Percentiles rank a stretch among this genome's conserved stretches.
Conservation (phyloP, 2,329 filamentous ascomycete species). For the Decorospora gaudefroyi region DNA sequence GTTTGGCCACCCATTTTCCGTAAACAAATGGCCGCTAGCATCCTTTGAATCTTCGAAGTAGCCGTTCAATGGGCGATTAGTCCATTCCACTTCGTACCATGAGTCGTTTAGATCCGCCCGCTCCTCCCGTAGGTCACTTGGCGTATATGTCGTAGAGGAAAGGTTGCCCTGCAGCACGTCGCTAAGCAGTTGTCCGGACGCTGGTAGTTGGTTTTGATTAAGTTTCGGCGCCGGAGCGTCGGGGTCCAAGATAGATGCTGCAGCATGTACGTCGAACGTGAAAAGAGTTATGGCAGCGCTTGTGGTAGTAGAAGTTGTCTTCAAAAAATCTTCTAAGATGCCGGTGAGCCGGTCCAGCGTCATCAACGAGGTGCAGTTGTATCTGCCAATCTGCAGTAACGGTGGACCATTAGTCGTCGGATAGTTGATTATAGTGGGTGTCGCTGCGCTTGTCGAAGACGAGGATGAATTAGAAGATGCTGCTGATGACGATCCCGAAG, state of each 20-base stretch:
- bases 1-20: constrained; percentile 67
- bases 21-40: constrained; percentile 49
- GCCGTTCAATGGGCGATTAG: constrained; percentile 54
- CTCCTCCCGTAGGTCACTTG: constrained; percentile 55
- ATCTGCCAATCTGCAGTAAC: constrained; percentile 57
- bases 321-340: constrained; percentile 59
- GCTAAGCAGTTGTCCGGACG: constrained; percentile 52
- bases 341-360: constrained; percentile 56
- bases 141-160: constrained; percentile 60
- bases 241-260: constrained; percentile 47
- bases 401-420: constrained; percentile 32
- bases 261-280: constrained; percentile 64
- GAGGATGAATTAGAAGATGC: constrained; percentile 4
- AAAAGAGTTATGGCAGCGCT: constrained; percentile 60
- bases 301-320: constrained; percentile 58
- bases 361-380: constrained; percentile 58
- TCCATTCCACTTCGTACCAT: constrained; percentile 56
- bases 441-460: constrained; percentile 18
- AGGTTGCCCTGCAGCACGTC: constrained; percentile 55
- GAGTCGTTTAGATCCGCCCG: constrained; percentile 61
- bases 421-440: constrained; percentile 22
- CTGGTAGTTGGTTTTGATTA: constrained; percentile 53
- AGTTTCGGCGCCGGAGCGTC: constrained; percentile 50
- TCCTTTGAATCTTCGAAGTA: constrained; percentile 57
- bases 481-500: constrained; percentile 2